Base-by-base conservation (phyloP, 75 land plant genomes). In the Larix kaempferi region DNA sequence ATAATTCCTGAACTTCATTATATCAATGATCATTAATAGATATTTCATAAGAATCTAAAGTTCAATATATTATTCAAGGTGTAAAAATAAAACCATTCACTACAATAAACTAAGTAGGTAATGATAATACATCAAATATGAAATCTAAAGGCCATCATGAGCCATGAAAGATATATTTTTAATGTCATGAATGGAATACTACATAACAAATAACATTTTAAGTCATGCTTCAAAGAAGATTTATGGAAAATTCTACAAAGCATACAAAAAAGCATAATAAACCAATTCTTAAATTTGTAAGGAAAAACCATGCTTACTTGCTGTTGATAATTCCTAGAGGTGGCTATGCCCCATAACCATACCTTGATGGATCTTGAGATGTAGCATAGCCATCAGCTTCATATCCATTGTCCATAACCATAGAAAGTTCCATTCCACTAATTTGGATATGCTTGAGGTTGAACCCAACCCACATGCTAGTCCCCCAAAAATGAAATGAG, bases 341-440 rank as follows among this genome's bases (percentile, higher is more conserved):
- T 87, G 90, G 82, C 80, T 91, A 95, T 57, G 86, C 86, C 25
- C 92, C 88, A 80, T 95, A 93, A 19, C 85, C 95, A 88, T 93
- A 95, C 22, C 85, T 83, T 26, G 87, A 88, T 10, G 92, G 91
- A 61, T 92, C 95, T 56, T 92, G 94, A 39, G 88, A 79, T 64
- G 85, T 84, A 33, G 89, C 84, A 81, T 94, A 96, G 6, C 90
- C 89, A 84, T 97, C 91, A 25, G 89, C 81, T 77, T 94, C 95
- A 82, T 97, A 97, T 3, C 93, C 91, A n/a, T 67, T 88, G 91
- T 64, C 89, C 89, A 83, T 94, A 97, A 55, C 88, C 90, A 90
- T 91, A 94, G 60, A 88, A 91, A 74, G 89, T 88, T 73, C 82
- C 84, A 77, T 78, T 84, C 98, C 95, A 97, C 78, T 94, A 98